Evolutionary conservation across 2,329 filamentous ascomycete genomes (phyloP).

Genomic region (Peltaster fructicola): DNA sequence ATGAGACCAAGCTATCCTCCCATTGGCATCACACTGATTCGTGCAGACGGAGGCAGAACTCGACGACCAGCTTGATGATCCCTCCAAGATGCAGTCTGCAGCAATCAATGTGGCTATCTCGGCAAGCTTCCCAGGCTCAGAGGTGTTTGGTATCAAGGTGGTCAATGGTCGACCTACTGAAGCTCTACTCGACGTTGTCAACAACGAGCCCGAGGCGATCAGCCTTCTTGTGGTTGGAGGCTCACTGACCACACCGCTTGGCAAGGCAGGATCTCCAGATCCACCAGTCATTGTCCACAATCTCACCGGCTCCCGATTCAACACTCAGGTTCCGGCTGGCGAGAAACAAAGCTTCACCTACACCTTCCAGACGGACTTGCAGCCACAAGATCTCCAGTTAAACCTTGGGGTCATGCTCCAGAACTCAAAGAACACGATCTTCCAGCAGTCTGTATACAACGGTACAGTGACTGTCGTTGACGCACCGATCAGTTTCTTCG

Average conservation of each 20-base stretch:
- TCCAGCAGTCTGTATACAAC: conserved; percentile 65
- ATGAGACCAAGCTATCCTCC: not conserved
- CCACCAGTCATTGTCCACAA: conserved; percentile 55
- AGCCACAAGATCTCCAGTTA: conserved; percentile 73
- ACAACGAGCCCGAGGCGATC: conserved; percentile 63
- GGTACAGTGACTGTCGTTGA: conserved; percentile 76
- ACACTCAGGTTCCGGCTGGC: conserved; percentile 55
- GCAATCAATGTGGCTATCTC: conserved; percentile 40
- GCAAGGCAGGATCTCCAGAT: conserved; percentile 33
- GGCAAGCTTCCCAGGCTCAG: conserved; percentile 44
- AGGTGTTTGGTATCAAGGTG: conserved; percentile 89
- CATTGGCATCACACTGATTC: conserved; percentile 17
- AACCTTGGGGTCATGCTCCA: conserved; percentile 59
- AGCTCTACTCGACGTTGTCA: conserved; percentile 65
- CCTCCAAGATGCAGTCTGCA: conserved; percentile 29
- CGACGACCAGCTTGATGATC: conserved; percentile 27
- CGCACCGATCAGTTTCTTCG: conserved; percentile 75
- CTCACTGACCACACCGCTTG: conserved; percentile 42
- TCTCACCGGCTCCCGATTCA: conserved; percentile 60
- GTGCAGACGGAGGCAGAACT: conserved; percentile 50
- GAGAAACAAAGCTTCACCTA: conserved; percentile 62
- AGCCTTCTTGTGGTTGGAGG: conserved; percentile 62
- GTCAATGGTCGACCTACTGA: conserved; percentile 80
- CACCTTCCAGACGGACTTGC: conserved; percentile 76
- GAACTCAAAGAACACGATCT: conserved; percentile 48